Conservation (phyloP, 768 basidiomycete species). For the Naematelia encephala region DNA sequence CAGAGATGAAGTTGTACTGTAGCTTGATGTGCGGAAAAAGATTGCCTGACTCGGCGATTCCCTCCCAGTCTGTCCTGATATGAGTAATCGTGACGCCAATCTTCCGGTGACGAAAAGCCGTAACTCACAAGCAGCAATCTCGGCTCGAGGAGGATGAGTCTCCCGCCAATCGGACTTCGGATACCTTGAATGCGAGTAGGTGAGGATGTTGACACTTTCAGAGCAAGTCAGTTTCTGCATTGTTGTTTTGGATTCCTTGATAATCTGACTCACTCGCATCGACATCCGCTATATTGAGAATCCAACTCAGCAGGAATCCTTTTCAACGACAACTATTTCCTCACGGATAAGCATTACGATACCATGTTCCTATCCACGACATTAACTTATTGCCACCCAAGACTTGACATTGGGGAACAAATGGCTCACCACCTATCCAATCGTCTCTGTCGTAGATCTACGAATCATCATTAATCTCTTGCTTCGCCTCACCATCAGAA, state of each 20-base stretch:
- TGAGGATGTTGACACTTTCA: slow-evolving; percentile 21
- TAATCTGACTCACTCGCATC: slow-evolving; percentile 27
- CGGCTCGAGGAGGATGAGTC: slow-evolving; percentile 23
- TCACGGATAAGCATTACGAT: slow-evolving; percentile 9
- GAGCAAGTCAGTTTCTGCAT: no score
- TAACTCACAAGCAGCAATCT: slow-evolving; percentile 26
- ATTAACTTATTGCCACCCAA: no score
- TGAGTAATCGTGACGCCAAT: no score
- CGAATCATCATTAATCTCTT: no score
- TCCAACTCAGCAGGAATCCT: neutral
- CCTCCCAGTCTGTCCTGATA: neutral
- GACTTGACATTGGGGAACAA: no score
- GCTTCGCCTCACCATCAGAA: no score
- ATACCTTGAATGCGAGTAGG: slow-evolving; percentile 21
- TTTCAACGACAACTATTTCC: neutral
- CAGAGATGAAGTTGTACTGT: neutral
- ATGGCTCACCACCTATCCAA: slow-evolving; percentile 19
- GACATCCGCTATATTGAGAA: slow-evolving; percentile 18
- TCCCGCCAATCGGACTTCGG: slow-evolving; percentile 26
- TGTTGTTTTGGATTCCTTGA: neutral
- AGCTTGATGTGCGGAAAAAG: neutral
- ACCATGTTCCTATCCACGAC: slow-evolving; percentile 14
- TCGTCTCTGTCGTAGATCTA: slow-evolving; percentile 31
- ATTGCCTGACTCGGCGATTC: neutral
- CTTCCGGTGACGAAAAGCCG: neutral